Conservation (phyloP, 2,329 filamentous ascomycete genomes). For the Penicillium hordei region DNA sequence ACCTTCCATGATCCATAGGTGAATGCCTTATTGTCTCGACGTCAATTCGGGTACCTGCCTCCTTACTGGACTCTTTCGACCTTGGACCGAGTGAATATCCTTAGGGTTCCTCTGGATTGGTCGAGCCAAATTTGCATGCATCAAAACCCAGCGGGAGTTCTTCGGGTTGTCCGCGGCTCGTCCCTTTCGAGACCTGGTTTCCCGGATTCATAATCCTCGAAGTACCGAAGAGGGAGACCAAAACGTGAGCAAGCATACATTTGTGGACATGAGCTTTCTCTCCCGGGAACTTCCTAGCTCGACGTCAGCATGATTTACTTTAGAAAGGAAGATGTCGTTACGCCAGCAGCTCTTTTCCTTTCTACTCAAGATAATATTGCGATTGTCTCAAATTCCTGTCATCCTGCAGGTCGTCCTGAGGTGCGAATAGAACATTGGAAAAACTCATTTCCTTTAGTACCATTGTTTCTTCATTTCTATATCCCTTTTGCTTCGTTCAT, state of each 20-base stretch:
- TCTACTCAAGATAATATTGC: not conserved
- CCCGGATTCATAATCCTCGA: not conserved
- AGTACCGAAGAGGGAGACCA: not conserved
- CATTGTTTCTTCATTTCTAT: not conserved
- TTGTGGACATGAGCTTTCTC: not conserved
- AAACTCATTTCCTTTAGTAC: not conserved
- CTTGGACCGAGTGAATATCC: not conserved
- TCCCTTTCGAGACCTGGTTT: conserved; percentile 3
- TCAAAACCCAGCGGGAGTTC: conserved; percentile 21
- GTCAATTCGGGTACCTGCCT: conserved; percentile 3
- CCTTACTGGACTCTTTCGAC: not conserved
- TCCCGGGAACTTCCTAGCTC: conserved; percentile 23
- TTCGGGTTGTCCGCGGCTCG: conserved; percentile 11
- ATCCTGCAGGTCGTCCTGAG: not conserved
- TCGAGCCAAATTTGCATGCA: conserved; percentile 20
- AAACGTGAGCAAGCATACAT: not conserved
- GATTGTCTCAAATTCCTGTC: not conserved
- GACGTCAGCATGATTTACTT: conserved; percentile 37
- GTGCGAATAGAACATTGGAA: not conserved
- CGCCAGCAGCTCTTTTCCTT: not conserved
- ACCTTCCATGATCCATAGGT: conserved; percentile 14
- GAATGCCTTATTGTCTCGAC: not conserved
- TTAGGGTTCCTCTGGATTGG: conserved; percentile 12
- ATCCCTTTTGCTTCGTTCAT: not conserved
- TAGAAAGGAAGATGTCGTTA: not conserved